Evolutionary conservation across 2,329 filamentous ascomycete genomes (phyloP), one percentile per base, ranked within the genome.

Genomic region (Colletotrichum echinochloae): DNA sequence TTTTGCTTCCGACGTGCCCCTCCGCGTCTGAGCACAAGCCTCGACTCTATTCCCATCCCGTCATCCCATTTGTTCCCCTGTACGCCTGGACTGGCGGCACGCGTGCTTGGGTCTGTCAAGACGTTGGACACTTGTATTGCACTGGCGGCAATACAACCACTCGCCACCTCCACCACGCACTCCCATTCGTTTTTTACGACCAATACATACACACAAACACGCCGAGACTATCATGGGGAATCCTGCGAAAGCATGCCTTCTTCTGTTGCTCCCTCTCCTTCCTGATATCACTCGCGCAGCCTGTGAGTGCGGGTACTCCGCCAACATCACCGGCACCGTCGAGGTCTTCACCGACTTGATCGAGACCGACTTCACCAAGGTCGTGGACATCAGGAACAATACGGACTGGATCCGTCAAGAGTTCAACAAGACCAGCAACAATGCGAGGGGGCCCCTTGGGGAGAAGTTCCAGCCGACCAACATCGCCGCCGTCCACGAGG

Each of bases 271-370:
- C 30, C 46, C 74, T 16, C 57, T 66, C 33, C 63, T 74, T 51
- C 71, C 65, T 14, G 20, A 9, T 16, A 28, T 60, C 41, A 14
- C 48, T 26, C 30, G 16, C 12, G 65, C 69, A 6, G 83, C 85
- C 72, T 95, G 93, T 81, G 88, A 92, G 75, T 95, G 93, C 77
- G 93, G 92, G 61, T 95, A 94, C 78, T 86, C 86, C 3, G 79
- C 90, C 54, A 83, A 82, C 71, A 79, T 84, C 48, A 83, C 82
- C n/a, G 76, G 80, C 55, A 79, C 81, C 35, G 73, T 77, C 5
- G 68, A 75, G 49, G 76, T 92, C 62, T 94, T 92, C 78, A 93
- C 91, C 2, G 89, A 94, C 70, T 77, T 90, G 14, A 79, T 93
- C 61, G 92, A 94, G 77, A 91, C 91, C 26, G 90, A 95, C 80